Conservation (phyloP, 1,284 basidiomycete species). For the Naganishia sp. region DNA sequence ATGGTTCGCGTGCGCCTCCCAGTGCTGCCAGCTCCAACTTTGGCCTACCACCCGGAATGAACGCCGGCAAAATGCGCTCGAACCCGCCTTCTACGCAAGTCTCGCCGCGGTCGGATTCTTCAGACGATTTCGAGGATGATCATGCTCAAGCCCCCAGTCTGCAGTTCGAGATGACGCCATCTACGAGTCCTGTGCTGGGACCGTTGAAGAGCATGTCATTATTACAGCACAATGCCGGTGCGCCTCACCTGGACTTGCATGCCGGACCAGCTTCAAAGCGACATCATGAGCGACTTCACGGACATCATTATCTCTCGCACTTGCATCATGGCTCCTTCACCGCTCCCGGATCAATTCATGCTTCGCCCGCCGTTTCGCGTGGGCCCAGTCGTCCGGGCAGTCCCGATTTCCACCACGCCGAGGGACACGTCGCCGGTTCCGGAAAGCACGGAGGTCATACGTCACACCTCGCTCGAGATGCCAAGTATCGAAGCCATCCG, state of each 20-base stretch:
- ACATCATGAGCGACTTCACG: conserved; percentile 35
- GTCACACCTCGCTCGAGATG: conserved; percentile 49
- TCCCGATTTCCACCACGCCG: conserved; percentile 37
- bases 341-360: conserved; percentile 48
- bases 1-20: conserved; percentile 11
- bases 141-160: conserved; percentile 35
- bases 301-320: conserved; percentile 34
- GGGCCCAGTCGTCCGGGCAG: conserved; percentile 44
- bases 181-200: conserved; percentile 79
- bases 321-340: conserved; percentile 45
- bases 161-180: conserved; percentile 48
- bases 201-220: conserved; percentile 65
- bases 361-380: conserved; percentile 48
- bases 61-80: conserved; percentile 21
- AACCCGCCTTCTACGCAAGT: conserved; percentile 44
- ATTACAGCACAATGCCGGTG: conserved; percentile 36
- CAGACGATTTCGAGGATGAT: conserved; percentile 50
- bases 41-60: conserved; percentile 4
- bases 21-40: conserved; percentile 9
- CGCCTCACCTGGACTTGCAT: conserved; percentile 26
- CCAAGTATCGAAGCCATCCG: conserved; percentile 51
- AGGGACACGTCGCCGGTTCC: conserved; percentile 48
- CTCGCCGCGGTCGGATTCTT: conserved; percentile 50
- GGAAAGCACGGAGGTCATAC: conserved; percentile 51
- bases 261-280: conserved; percentile 5